A percentile compares a stretch with the other conserved stretches of the same genome.
Conservation (phyloP, 1,284 basidiomycete species). For the Cutaneotrichosporon cavernicola region DNA sequence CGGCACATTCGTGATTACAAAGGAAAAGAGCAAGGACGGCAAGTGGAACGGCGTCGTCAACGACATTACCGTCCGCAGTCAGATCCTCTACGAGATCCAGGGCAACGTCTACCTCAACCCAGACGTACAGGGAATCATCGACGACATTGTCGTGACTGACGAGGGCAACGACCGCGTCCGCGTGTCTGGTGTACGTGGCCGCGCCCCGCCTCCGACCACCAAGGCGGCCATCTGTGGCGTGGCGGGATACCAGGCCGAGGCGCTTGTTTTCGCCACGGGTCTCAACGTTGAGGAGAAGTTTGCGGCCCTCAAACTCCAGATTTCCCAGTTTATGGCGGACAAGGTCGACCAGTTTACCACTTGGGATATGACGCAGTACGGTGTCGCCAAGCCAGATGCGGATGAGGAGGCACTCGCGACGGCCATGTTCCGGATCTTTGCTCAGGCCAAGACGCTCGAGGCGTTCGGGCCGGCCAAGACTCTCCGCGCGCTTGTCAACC, state of each 20-base stretch:
- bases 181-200: constrained; percentile 29
- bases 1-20: constrained; percentile 31
- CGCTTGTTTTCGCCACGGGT: constrained; percentile 26
- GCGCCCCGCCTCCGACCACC: constrained; percentile 33
- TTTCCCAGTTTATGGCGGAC: constrained; percentile 14
- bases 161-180: constrained; percentile 28
- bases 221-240: constrained; percentile 33
- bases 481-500: constrained; percentile 17
- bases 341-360: constrained; percentile 10
- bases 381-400: constrained; percentile 27
- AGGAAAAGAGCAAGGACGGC: constrained; percentile 10
- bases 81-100: constrained; percentile 31
- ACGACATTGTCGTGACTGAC: constrained; percentile 25
- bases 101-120: constrained; percentile 36
- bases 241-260: constrained; percentile 35
- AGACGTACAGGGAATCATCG: constrained; percentile 32
- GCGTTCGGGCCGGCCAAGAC: constrained; percentile 20
- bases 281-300: constrained; percentile 34
- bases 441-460: constrained; percentile 26
- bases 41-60: constrained; percentile 23
- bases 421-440: constrained; percentile 32
- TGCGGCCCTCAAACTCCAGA: constrained; percentile 29
- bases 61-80: constrained; percentile 17
- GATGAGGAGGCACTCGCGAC: constrained; percentile 29
- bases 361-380: constrained; percentile 32